Evolutionary conservation across 2,329 filamentous ascomycete genomes (phyloP).

Genomic region (Talaromyces piceae): DNA sequence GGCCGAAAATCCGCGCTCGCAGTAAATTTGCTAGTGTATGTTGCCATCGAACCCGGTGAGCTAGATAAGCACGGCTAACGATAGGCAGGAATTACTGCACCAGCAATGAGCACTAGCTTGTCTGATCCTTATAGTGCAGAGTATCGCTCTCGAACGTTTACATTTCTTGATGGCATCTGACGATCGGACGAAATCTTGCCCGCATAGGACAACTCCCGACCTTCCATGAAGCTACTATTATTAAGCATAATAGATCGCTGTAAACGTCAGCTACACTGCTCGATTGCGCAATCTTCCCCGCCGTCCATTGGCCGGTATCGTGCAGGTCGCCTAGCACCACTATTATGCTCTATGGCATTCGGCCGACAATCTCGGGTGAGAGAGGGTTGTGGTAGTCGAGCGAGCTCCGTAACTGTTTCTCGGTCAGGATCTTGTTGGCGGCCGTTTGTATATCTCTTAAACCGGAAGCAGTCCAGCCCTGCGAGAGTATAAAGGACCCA

Average conservation of each 20-base stretch:
- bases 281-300: conserved; percentile 26
- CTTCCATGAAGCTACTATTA: neutral
- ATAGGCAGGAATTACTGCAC: conserved; percentile 6
- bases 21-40: conserved; percentile 67
- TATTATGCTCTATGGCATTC: conserved; percentile 14
- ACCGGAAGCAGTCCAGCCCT: no score
- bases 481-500: no score
- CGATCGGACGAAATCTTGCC: neutral
- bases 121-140: neutral
- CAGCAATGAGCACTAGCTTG: neutral
- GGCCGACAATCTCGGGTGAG: conserved; percentile 18
- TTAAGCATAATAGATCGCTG: neutral
- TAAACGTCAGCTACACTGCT: neutral
- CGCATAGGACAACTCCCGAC: conserved; percentile 5
- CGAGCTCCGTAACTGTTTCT: no score
- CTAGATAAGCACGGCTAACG: neutral
- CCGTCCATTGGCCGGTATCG: conserved; percentile 21
- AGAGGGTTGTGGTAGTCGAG: conserved; percentile 1
- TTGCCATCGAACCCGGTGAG: conserved; percentile 8
- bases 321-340: no score
- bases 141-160: neutral
- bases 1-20: conserved; percentile 63
- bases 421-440: no score
- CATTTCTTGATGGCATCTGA: no score
- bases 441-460: no score